Evolutionary conservation across 2,329 filamentous ascomycete species (phyloP), one percentile per base, ranked within the genome.

Genomic region (Leptographium lundbergii): DNA sequence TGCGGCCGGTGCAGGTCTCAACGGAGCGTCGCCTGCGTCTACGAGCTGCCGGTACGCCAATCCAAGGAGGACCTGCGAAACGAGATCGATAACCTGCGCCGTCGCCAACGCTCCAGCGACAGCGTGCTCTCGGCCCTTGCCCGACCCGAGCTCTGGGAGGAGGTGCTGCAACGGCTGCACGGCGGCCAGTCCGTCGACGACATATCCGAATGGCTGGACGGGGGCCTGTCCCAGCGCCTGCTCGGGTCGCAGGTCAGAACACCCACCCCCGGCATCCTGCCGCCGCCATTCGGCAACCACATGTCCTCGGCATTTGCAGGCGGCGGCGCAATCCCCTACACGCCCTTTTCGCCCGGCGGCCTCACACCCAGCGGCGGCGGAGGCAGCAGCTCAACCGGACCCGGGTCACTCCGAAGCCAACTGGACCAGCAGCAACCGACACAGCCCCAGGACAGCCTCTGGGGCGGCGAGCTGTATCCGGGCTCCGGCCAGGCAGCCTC

Each of bases 1-100:
- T 84, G 81, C 63, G 73, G 74, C 39, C 74, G 82, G 61, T 86
- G 82, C 69, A 75, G 72, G 60, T 63, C 70, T 0, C 81, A 84
- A 62, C 78, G 77, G 58, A 77, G 79, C 36, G 69, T 76, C 47
- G 76, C 82, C 27, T 86, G 82, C 61, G 66, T 82, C 27, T 86
- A 86, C 70, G 81, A 85, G 63, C 67, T 83, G 9, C 82, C 82
- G 0, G 77, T 85, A 6, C 81, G 82, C 52, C 81, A 84, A 63
- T 84, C 81, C 13, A 86, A 86, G 62, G 82, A 85, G 61, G 77
- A 78, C 57, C 74, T 86, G 6, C 77, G 82, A 52, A 73, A 72
- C 65, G 82, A 85, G 65, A 82, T 85, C 61, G 82, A 85, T 57
- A 70, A 69, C 29, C 70, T 86, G 42, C 79, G 79, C 54, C 73